Conservation (phyloP, 495 filamentous ascomycete species). For the Parachaetomium inaequale region DNA sequence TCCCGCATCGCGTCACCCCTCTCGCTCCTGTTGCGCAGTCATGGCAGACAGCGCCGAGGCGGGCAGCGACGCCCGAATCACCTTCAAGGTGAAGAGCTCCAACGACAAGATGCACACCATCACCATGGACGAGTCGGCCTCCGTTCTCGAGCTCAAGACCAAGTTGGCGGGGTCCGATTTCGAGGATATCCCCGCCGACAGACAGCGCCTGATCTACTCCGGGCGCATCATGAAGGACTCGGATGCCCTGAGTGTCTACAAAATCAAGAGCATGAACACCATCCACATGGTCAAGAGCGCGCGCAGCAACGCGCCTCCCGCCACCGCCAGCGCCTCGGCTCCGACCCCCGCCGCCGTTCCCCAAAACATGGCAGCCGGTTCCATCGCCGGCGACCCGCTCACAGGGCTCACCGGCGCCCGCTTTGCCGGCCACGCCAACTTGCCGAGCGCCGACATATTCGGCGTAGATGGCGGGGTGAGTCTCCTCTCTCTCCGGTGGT, state of each 20-base stretch:
- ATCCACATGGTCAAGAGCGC: slow-evolving; percentile 95
- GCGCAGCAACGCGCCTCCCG: slow-evolving; percentile 76
- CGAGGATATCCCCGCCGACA: slow-evolving; percentile 77
- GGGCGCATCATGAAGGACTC: slow-evolving; percentile 93
- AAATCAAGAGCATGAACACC: slow-evolving; percentile 94
- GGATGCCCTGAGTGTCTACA: slow-evolving; percentile 79
- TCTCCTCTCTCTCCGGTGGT: slow-evolving; percentile 22
- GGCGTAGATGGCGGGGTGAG: slow-evolving; percentile 95
- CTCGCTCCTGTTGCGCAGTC: slow-evolving; percentile 9
- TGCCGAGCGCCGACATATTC: slow-evolving; percentile 86
- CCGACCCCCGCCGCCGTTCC: slow-evolving; percentile 63
- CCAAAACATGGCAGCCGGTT: slow-evolving; percentile 86
- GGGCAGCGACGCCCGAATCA: slow-evolving; percentile 57
- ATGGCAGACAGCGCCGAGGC: slow-evolving; percentile 56
- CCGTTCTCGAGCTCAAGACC: slow-evolving; percentile 80
- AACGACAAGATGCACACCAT: slow-evolving; percentile 79
- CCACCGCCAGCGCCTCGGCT: slow-evolving; percentile 48
- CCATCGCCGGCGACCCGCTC: slow-evolving; percentile 77
- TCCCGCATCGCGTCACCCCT: not conserved
- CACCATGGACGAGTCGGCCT: slow-evolving; percentile 71
- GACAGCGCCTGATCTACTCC: slow-evolving; percentile 95
- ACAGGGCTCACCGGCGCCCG: slow-evolving; percentile 89
- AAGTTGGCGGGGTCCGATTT: slow-evolving; percentile 77
- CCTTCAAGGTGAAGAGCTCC: slow-evolving; percentile 91
- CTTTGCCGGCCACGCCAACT: slow-evolving; percentile 85